Evolutionary conservation across 371 early-diverging fungal species (phyloP).

Genomic region (Syncephalastrum racemosum): DNA sequence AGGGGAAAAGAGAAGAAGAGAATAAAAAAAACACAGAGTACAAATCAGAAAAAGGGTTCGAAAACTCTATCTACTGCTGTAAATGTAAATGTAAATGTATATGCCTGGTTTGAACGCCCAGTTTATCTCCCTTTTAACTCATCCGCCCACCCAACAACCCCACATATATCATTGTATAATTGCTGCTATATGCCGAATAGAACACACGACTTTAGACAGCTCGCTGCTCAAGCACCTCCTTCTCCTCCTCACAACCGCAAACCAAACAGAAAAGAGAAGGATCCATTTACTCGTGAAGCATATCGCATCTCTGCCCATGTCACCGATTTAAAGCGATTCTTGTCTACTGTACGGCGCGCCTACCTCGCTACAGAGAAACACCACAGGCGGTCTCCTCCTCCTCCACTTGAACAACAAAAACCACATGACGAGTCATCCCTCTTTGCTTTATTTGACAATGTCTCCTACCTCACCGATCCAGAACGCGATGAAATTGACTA

Average conservation of each 20-base stretch:
- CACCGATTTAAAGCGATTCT: constrained; percentile 37
- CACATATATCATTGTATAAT: too few relatives aligned
- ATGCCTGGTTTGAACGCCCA: background rate
- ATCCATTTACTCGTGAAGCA: constrained; percentile 47
- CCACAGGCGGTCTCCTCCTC: constrained; percentile 10
- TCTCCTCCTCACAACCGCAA: background rate
- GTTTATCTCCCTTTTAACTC: background rate
- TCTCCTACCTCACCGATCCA: constrained; percentile 39
- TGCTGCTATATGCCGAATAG: too few relatives aligned
- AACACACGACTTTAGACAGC: constrained; percentile 1
- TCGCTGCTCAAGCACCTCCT: too few relatives aligned
- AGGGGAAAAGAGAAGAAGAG: background rate
- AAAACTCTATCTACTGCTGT: background rate
- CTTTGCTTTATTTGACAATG: constrained; percentile 32
- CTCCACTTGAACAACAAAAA: background rate
- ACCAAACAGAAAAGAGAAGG: background rate
- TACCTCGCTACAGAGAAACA: constrained; percentile 37
- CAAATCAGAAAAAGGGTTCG: background rate
- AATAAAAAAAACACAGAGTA: constrained; percentile 3
- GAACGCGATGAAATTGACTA: constrained; percentile 63
- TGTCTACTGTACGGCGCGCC: constrained; percentile 44
- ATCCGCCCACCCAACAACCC: too few relatives aligned
- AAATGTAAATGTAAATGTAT: constrained; percentile 1
- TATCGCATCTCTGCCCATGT: constrained; percentile 52
- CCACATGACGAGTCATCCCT: constrained; percentile 20